These are phyloP conservation scores for Trichoderma parareesei DNA, from an alignment of 495 filamentous ascomycete species.

Conservation along the genomic window DNA sequence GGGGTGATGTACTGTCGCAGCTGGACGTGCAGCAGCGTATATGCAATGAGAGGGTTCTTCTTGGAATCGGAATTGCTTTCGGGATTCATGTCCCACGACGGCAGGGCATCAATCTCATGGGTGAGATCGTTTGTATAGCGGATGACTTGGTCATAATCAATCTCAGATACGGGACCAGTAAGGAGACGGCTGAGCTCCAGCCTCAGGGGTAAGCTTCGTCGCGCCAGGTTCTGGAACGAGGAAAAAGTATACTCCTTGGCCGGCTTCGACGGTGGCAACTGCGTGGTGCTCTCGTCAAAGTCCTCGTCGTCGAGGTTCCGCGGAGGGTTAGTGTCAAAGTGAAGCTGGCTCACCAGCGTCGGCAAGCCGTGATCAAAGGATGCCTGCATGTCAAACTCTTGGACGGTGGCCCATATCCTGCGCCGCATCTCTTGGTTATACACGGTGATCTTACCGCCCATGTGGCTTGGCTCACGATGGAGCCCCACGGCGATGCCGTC, in stretches of 20 bases:
- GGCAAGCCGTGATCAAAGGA: conserved; percentile 52
- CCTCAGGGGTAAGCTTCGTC: conserved; percentile 31
- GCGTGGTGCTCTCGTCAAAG: conserved; percentile 33
- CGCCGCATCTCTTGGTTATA: conserved; percentile 59
- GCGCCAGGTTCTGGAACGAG: conserved; percentile 34
- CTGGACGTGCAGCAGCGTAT: conserved; percentile 34
- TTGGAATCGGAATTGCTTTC: conserved; percentile 7
- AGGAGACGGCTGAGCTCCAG: conserved; percentile 34
- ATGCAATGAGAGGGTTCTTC: conserved; percentile 29
- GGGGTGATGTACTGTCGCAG: conserved; percentile 37
- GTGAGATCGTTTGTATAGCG: conserved; percentile 37
- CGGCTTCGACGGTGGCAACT: conserved; percentile 28
- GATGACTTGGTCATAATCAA: conserved; percentile 37
- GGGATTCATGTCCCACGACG: conserved; percentile 31
- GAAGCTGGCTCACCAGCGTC: conserved; percentile 30
- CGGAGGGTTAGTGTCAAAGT: conserved; percentile 31
- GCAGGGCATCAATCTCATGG: conserved; percentile 34
- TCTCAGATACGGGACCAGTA: conserved; percentile 23
- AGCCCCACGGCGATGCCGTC: conserved; percentile 50
- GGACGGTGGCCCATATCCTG: conserved; percentile 56
- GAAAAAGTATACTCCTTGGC: conserved; percentile 30
- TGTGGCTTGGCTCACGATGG: conserved; percentile 41
- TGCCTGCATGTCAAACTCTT: conserved; percentile 53
- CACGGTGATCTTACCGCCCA: conserved; percentile 26
- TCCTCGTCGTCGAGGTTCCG: conserved; percentile 37